phyloP scores from a whole-genome alignment of 352 stramenopile genomes.

The Paralagenidium karlingii region DNA sequence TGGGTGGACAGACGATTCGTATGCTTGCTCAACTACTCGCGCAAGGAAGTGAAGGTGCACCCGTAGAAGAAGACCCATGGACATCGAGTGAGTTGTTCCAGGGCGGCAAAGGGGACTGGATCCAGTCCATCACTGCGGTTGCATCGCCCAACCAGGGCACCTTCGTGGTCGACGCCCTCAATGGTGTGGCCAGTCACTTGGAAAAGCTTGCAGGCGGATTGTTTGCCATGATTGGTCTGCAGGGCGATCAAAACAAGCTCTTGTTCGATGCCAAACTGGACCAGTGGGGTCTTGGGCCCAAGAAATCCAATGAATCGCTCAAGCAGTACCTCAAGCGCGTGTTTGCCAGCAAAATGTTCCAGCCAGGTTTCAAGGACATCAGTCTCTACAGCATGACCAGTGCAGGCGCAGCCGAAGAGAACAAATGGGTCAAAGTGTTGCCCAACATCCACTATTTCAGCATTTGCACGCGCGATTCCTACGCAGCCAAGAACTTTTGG shows the following conservation, averaged over 20 bases:
- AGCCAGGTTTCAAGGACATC: conserved; percentile 9
- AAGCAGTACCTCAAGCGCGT: background rate
- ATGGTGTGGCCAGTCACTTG: too few relatives aligned
- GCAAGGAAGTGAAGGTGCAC: conserved; percentile 29
- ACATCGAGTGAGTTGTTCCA: conserved; percentile 23
- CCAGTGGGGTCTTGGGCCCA: background rate
- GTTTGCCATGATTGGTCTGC: background rate
- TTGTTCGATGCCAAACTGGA: conserved; percentile 2
- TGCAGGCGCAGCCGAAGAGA: conserved; percentile 8
- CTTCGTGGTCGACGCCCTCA: conserved; percentile 26
- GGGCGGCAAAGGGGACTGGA: conserved; percentile 39
- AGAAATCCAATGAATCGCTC: background rate
- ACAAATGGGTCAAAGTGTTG: conserved; percentile 17
- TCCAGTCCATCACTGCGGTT: conserved; percentile 58
- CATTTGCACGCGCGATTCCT: too few relatives aligned
- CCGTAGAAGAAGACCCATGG: too few relatives aligned
- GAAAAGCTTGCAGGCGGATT: background rate
- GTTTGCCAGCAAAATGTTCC: background rate
- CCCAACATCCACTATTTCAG: background rate
- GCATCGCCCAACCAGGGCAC: conserved; percentile 49
- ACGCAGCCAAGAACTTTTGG: too few relatives aligned
- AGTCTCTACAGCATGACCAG: conserved; percentile 29
- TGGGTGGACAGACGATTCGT: conserved; percentile 60
- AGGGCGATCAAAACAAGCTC: background rate
- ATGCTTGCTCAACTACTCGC: conserved; percentile 66